Conservation (phyloP, 306 rosid genomes). For the Cicer yamashitae region DNA sequence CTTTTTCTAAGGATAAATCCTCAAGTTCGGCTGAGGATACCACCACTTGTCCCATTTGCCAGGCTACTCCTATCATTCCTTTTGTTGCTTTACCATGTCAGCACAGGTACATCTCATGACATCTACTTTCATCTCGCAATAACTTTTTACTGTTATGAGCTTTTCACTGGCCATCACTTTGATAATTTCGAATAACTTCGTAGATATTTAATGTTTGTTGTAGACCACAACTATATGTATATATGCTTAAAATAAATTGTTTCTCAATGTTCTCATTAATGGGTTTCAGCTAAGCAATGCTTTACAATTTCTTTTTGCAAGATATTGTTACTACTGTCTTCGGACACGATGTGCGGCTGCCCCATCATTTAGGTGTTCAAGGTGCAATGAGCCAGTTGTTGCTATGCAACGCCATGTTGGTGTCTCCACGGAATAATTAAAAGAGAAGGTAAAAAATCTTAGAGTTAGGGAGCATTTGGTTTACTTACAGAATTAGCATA, state of each 20-base stretch:
- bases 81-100: slow-evolving; percentile 93
- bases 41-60: slow-evolving; percentile 80
- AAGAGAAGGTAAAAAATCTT: slow-evolving; percentile 33
- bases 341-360: slow-evolving; percentile 90
- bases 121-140: not conserved
- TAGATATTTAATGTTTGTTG: slow-evolving; percentile 1
- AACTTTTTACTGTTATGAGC: not conserved
- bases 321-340: slow-evolving; percentile 97
- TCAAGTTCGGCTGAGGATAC: slow-evolving; percentile 74
- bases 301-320: slow-evolving; percentile 43
- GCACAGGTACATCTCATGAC: slow-evolving; percentile 70
- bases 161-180: not conserved
- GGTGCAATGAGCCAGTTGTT: slow-evolving; percentile 81
- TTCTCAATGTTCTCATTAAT: not conserved
- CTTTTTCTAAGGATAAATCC: slow-evolving; percentile 91
- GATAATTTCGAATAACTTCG: not conserved
- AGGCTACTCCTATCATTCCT: slow-evolving; percentile 82
- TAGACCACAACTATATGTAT: slow-evolving; percentile 8
- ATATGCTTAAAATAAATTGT: slow-evolving; percentile 28
- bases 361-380: slow-evolving; percentile 88
- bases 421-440: slow-evolving; percentile 49
- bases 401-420: slow-evolving; percentile 83
- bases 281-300: slow-evolving; percentile 20
- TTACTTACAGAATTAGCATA: slow-evolving; percentile 47
- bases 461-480: slow-evolving; percentile 45